Evolutionary conservation across 176 grass and related monocot species (phyloP), one percentile per base, ranked within the genome.

Genomic region (Paspalum vaginatum): DNA sequence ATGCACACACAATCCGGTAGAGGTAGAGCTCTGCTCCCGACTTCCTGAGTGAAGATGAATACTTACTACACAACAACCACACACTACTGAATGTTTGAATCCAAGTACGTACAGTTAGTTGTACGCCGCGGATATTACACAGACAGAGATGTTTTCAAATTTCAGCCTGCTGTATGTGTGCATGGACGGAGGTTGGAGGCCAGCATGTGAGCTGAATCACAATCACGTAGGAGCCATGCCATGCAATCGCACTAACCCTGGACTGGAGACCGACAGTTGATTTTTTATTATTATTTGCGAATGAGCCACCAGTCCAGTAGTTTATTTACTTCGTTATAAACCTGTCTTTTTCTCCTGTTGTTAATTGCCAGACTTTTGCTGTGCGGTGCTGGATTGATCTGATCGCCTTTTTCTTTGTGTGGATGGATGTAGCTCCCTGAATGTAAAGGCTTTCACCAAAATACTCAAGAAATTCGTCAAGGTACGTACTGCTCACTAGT

Each of bases 391-490:
- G 78, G 48, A 85, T 24, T 47, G 25, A 27, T 22, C 15, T 47
- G 25, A 27, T 22, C 15, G 10, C n/a, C 9, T 24, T 68, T 39
- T 68, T 0, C 8, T 84, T 50, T 71, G 11, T 37, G 18, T 61
- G 88, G 74, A 74, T 79, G 79, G 68, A 22, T 74, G 46, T 84
- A 99, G 96, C 79, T 89, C 90, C 26, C 86, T 95, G 66, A 99
- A 99, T 24, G 84, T 99, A n/a, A 84, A 89, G 62, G 96, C 96
- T 0, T 95, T 99, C 82, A 95, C 88, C 5, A 99, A 99, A 80
- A 99, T 99, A 85, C 16, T 91, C 63, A 99, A 99, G 78, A 99
- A 99, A 84, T 93, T 95, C 66, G 83, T 88, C 61, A 99, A 99
- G 96, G 96, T 99, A 88, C 80, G 37, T 12, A 25, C n/a, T 20